Conservation (phyloP, 2,329 filamentous ascomycete species). For the Rhynchosporium graminicola region DNA sequence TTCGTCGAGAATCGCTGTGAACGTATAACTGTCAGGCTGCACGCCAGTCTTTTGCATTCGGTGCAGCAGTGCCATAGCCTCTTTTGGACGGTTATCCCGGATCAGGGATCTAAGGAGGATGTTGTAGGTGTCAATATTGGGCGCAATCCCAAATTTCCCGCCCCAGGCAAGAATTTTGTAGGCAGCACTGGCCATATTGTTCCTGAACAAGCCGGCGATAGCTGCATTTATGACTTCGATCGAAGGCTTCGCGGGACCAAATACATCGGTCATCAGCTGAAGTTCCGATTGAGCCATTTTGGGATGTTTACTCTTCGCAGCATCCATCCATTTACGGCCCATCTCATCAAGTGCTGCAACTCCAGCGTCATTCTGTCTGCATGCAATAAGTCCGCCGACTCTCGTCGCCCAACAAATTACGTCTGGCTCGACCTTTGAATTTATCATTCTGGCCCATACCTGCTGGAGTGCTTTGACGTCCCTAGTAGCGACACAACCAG, state of each 20-base stretch:
- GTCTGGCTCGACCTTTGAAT: conserved; percentile 62
- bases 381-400: conserved; percentile 64
- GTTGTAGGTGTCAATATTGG: conserved; percentile 60
- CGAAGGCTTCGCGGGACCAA: conserved; percentile 55
- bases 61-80: conserved; percentile 54
- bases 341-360: conserved; percentile 67
- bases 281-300: conserved; percentile 28
- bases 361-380: conserved; percentile 55
- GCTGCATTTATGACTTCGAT: conserved; percentile 70
- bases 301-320: conserved; percentile 29
- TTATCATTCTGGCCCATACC: conserved; percentile 66
- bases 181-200: conserved; percentile 51
- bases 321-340: conserved; percentile 56
- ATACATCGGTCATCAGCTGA: conserved; percentile 37
- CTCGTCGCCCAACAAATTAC: conserved; percentile 68
- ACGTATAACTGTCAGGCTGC: conserved; percentile 66
- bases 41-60: conserved; percentile 60
- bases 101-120: conserved; percentile 65
- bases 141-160: conserved; percentile 46
- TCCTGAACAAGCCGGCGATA: conserved; percentile 60
- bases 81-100: conserved; percentile 47
- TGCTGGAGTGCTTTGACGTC: conserved; percentile 61
- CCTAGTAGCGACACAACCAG: conserved; percentile 63
- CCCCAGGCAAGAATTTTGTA: conserved; percentile 54
- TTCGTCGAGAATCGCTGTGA: conserved; percentile 70